A percentile compares a stretch with the other conserved stretches of the same genome.
phyloP scores from a whole-genome alignment of 1,139 yeast species.

The Geotrichum histeridarum region DNA sequence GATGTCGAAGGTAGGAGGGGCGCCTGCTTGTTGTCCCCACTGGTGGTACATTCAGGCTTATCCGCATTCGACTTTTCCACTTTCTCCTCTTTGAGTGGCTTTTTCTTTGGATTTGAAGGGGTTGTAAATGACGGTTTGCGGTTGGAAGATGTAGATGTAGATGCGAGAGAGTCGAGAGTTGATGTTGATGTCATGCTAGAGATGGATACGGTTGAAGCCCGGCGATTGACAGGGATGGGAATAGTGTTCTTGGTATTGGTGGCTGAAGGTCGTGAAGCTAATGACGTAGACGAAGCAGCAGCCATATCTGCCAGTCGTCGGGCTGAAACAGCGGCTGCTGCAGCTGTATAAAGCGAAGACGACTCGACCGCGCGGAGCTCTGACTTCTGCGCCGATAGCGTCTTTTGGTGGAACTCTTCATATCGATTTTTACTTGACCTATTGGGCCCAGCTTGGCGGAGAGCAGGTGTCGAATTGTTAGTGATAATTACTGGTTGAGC shows the following conservation, averaged over 20 bases:
- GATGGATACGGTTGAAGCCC: too few species aligned
- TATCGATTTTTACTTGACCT: conserved; percentile 12
- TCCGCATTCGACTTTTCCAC: too few species aligned
- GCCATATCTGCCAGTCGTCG: background rate
- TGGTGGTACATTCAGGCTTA: too few species aligned
- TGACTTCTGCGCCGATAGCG: conserved; percentile 7
- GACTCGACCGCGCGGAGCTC: conserved; percentile 12
- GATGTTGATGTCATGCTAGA: too few species aligned
- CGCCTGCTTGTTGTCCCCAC: too few species aligned
- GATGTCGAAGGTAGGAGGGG: too few species aligned
- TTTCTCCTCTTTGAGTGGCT: too few species aligned
- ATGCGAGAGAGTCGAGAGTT: too few species aligned
- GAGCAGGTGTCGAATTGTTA: background rate
- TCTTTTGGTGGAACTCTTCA: conserved; percentile 10
- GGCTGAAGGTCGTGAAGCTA: background rate
- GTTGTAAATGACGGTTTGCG: too few species aligned
- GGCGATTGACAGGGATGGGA: too few species aligned
- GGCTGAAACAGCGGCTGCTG: conserved; percentile 13
- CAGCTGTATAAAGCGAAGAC: conserved; percentile 12
- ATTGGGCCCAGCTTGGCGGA: conserved; percentile 15
- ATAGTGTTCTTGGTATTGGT: background rate
- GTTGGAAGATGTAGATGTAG: too few species aligned
- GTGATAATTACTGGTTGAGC: background rate
- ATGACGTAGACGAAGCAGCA: background rate
- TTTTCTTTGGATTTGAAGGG: too few species aligned